Conservation (phyloP, 176 grass and related monocot species). For the Aegilops sharonensis region DNA sequence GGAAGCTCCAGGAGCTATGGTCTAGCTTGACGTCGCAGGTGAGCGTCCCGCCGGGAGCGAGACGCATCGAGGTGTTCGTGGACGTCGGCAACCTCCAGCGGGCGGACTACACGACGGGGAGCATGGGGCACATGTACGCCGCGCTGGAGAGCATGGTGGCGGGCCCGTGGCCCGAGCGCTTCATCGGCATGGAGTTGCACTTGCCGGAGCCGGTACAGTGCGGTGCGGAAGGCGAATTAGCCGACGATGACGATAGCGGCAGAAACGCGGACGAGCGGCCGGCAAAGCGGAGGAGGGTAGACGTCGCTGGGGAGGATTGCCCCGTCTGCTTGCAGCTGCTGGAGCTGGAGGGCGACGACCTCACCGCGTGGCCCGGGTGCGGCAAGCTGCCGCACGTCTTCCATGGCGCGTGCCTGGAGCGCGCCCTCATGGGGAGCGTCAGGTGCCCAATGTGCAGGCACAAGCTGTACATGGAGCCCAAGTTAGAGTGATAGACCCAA, state of each 20-base stretch:
- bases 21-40: background rate
- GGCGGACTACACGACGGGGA: background rate
- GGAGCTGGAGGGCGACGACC: background rate
- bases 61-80: background rate
- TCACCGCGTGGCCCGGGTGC: constrained; percentile 26
- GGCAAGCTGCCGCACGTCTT: constrained; percentile 1
- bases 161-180: background rate
- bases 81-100: constrained; percentile 20
- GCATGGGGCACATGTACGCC: no score
- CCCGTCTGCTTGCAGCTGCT: background rate
- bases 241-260: background rate
- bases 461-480: background rate
- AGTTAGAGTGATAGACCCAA: no score
- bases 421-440: background rate
- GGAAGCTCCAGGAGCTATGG: background rate
- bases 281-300: constrained; percentile 2
- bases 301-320: constrained; percentile 4
- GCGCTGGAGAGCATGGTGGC: background rate
- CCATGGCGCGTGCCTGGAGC: constrained; percentile 21
- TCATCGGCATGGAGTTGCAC: constrained; percentile 5
- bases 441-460: background rate
- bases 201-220: constrained; percentile 15
- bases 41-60: background rate
- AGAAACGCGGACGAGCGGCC: background rate
- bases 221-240: background rate